A percentile compares a stretch with the other conserved stretches of the same genome.
Conservation (phyloP, 345 rosid genomes). For the Combretum micranthum region DNA sequence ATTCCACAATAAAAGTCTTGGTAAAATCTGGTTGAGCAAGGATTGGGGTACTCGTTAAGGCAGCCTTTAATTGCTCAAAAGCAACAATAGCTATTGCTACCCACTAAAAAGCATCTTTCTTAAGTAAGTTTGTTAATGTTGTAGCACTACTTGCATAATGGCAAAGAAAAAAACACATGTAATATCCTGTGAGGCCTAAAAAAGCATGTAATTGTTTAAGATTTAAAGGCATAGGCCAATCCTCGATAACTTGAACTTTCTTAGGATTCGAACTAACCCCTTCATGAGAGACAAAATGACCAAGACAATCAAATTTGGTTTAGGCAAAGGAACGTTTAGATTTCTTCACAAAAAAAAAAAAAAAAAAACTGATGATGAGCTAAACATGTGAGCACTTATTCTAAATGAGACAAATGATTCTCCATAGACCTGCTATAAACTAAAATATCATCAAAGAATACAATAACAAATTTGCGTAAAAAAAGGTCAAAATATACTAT, state of each 20-base stretch:
- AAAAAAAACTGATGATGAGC: no score
- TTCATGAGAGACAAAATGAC: background rate
- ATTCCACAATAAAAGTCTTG: background rate
- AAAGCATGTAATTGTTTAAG: background rate
- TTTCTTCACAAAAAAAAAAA: no score
- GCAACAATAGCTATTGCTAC: fast-evolving
- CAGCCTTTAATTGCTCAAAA: no score
- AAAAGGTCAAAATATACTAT: background rate
- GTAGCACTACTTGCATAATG: no score
- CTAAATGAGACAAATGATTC: no score
- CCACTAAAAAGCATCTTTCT: background rate
- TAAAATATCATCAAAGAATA: background rate
- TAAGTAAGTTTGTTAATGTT: background rate
- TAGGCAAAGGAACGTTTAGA: no score
- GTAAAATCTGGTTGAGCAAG: background rate
- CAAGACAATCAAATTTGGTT: background rate
- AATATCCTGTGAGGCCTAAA: background rate
- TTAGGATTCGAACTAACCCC: no score
- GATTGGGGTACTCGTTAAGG: background rate
- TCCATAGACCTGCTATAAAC: no score
- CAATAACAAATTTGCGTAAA: background rate
- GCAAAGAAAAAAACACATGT: no score
- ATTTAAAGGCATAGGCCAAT: background rate
- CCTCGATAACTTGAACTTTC: background rate
- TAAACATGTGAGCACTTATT: no score